Evolutionary conservation across 2,329 filamentous ascomycete genomes (phyloP).

Genomic region (Camillea tinctor): DNA sequence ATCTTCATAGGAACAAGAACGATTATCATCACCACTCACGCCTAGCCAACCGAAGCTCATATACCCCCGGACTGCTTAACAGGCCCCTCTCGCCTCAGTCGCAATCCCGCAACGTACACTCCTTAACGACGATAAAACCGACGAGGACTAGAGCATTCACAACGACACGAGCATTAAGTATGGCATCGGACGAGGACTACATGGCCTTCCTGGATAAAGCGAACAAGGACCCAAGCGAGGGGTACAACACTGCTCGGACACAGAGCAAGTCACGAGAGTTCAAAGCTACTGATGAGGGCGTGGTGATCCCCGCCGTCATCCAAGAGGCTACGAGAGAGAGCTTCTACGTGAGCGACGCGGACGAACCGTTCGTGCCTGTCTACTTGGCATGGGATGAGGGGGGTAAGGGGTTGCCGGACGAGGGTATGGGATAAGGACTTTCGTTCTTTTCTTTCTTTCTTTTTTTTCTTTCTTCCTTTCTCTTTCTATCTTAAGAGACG

Average conservation of each 20-base stretch:
- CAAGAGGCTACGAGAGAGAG: slow-evolving; percentile 50
- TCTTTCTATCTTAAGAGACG: slow-evolving; percentile 2
- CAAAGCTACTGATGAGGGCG: slow-evolving; percentile 52
- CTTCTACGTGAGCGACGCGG: slow-evolving; percentile 77
- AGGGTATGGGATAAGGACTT: slow-evolving; percentile 46
- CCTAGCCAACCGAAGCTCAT: not conserved
- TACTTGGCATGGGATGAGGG: slow-evolving; percentile 59
- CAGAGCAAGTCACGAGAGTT: slow-evolving; percentile 40
- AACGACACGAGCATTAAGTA: slow-evolving; percentile 34
- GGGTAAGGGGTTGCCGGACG: slow-evolving; percentile 55
- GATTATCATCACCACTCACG: too few species aligned
- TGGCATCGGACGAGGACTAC: slow-evolving; percentile 81
- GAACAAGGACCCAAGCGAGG: slow-evolving; percentile 72
- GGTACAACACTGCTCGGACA: slow-evolving; percentile 35
- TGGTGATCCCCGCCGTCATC: slow-evolving; percentile 60
- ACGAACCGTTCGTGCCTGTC: slow-evolving; percentile 82
- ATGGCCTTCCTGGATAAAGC: slow-evolving; percentile 83
- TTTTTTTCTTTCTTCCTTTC: not conserved
- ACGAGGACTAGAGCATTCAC: not conserved
- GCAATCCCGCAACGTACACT: not conserved
- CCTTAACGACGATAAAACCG: slow-evolving; percentile 8
- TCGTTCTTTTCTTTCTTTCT: slow-evolving; percentile 11
- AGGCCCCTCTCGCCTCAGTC: not conserved
- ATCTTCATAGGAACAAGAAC: not conserved
- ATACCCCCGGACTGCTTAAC: not conserved